Conservation (phyloP, 2,329 filamentous ascomycete genomes). For the Trichophyton equinum region DNA sequence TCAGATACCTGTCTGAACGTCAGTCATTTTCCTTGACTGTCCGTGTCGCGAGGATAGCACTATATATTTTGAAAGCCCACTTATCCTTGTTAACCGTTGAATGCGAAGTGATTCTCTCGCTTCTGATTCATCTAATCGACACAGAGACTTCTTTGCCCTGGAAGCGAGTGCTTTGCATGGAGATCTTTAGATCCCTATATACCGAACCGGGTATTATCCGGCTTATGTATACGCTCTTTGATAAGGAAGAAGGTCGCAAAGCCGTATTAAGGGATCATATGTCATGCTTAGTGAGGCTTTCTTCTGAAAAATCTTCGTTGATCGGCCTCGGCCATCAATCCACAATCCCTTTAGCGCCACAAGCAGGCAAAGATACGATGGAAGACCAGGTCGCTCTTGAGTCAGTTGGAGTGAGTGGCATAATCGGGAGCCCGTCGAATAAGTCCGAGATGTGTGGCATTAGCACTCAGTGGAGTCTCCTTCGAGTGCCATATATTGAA, state of each 20-base stretch:
- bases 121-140: constrained; percentile 77
- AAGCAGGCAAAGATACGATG: constrained; percentile 44
- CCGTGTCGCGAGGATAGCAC: constrained; percentile 68
- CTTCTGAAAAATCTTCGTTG: constrained; percentile 75
- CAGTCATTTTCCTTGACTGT: constrained; percentile 72
- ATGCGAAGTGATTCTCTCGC: constrained; percentile 67
- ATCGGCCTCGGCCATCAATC: constrained; percentile 87
- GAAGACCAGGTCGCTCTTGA: constrained; percentile 82
- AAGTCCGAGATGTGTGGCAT: constrained; percentile 60
- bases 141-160: constrained; percentile 65
- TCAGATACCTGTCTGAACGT: constrained; percentile 63
- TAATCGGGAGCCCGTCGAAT: constrained; percentile 62
- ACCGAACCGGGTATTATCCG: constrained; percentile 65
- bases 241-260: constrained; percentile 58
- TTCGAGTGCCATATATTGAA: constrained; percentile 80
- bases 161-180: constrained; percentile 84
- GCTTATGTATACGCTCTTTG: constrained; percentile 68
- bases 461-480: constrained; percentile 79
- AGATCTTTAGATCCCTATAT: constrained; percentile 78
- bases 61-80: constrained; percentile 67
- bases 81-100: constrained; percentile 62
- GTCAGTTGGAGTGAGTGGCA: constrained; percentile 72
- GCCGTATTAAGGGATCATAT: constrained; percentile 70
- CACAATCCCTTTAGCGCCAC: constrained; percentile 57
- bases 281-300: constrained; percentile 79